phyloP scores from a whole-genome alignment of 2,329 filamentous ascomycete genomes.

The Colletotrichum lentis region DNA sequence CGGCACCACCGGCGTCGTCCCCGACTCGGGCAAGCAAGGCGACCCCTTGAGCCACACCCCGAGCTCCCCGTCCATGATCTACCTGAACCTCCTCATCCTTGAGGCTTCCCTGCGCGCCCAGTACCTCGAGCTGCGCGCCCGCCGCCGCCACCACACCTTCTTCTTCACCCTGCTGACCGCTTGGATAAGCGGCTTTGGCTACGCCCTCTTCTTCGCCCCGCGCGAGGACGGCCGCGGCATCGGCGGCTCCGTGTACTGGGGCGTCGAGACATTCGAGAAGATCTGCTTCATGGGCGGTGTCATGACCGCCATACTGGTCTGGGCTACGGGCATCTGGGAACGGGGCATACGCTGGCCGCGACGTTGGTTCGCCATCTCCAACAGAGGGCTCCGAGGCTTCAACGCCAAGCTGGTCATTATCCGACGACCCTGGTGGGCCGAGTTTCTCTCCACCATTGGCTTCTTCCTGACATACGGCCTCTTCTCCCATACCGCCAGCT shows the following conservation, averaged over 20 bases:
- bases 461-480: constrained; percentile 82
- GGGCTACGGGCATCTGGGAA: constrained; percentile 97
- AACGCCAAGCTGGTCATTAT: constrained; percentile 96
- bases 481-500: constrained; percentile 73
- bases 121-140: constrained; percentile 87
- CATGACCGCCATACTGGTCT: constrained; percentile 85
- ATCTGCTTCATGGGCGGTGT: constrained; percentile 91
- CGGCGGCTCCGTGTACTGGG: constrained; percentile 95
- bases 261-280: constrained; percentile 88
- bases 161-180: constrained; percentile 80
- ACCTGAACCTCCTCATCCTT: constrained; percentile 96
- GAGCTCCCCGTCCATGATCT: constrained; percentile 94
- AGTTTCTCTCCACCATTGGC: constrained; percentile 74
- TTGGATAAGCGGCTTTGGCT: constrained; percentile 87
- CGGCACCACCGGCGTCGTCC: constrained; percentile 54
- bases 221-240: constrained; percentile 91
- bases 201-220: constrained; percentile 93
- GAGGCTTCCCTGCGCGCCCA: constrained; percentile 93
- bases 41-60: constrained; percentile 84
- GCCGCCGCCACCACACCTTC: constrained; percentile 90
- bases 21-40: constrained; percentile 56
- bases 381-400: constrained; percentile 87
- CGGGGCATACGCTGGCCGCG: constrained; percentile 93
- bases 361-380: constrained; percentile 87
- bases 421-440: constrained; percentile 81